These are phyloP conservation scores for Malassezia vespertilionis DNA, from an alignment of 1,284 basidiomycete species.

Conservation along the genomic window DNA sequence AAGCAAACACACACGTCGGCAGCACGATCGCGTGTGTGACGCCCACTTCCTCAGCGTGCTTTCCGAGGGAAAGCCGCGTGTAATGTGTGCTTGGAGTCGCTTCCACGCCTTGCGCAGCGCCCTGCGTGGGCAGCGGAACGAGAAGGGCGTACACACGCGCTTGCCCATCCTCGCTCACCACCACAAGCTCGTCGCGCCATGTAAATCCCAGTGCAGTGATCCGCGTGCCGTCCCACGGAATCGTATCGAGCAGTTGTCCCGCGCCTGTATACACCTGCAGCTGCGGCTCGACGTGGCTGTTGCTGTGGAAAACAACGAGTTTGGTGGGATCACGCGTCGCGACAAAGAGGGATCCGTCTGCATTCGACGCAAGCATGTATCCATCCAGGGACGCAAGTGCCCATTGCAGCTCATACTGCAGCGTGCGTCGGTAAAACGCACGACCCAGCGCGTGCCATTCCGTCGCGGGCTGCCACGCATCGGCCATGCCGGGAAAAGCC, in stretches of 20 bases:
- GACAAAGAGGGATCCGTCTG: conserved; percentile 81
- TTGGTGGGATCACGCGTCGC: conserved; percentile 59
- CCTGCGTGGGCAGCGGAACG: conserved; percentile 21
- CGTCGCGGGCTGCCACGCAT: conserved; percentile 9
- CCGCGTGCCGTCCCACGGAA: conserved; percentile 63
- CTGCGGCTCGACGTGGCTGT: conserved; percentile 59
- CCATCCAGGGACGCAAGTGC: conserved; percentile 69
- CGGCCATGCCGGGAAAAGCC: not conserved
- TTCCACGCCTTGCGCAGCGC: conserved; percentile 18
- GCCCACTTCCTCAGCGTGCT: conserved; percentile 68
- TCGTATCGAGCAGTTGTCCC: conserved; percentile 48
- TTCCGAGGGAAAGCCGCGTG: conserved; percentile 69
- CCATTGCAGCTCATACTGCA: conserved; percentile 72
- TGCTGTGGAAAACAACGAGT: conserved; percentile 62
- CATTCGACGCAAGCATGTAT: conserved; percentile 68
- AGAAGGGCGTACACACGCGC: conserved; percentile 77
- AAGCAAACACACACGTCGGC: conserved; percentile 71
- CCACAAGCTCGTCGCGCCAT: conserved; percentile 63
- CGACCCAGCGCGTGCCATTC: conserved; percentile 40
- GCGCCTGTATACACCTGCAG: conserved; percentile 52
- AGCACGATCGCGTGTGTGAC: conserved; percentile 74
- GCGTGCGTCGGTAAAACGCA: conserved; percentile 56
- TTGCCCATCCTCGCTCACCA: conserved; percentile 80
- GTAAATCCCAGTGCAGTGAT: conserved; percentile 77
- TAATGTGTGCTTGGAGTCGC: conserved; percentile 59